These are phyloP conservation scores for Geum urbanum DNA, from an alignment of 306 rosid species.

Conservation along the genomic window DNA sequence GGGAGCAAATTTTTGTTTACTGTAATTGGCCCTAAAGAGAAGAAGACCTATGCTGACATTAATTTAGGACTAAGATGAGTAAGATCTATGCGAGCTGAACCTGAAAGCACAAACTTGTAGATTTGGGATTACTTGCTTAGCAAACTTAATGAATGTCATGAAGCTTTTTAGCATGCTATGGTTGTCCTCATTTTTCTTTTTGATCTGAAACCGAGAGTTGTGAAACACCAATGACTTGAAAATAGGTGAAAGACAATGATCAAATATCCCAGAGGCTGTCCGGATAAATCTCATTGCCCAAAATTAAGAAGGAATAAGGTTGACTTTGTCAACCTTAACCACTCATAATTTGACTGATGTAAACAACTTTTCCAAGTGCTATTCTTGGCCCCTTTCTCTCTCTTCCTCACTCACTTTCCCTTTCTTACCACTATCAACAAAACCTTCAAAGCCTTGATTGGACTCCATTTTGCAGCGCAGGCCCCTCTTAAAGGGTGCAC, in stretches of 20 bases:
- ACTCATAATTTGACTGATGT: constrained; percentile 17
- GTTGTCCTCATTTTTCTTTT: background rate
- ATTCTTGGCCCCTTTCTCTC: constrained; percentile 33
- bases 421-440: constrained; percentile 15
- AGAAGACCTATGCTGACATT: too few species aligned
- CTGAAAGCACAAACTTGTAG: too few species aligned
- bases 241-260: background rate
- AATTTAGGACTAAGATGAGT: too few species aligned
- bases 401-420: constrained; percentile 5
- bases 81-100: too few species aligned
- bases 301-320: constrained; percentile 1
- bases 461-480: constrained; percentile 24
- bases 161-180: background rate
- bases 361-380: constrained; percentile 26
- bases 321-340: constrained; percentile 44
- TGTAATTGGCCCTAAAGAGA: too few species aligned
- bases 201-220: background rate
- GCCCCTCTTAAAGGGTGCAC: constrained; percentile 45
- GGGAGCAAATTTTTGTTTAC: too few species aligned
- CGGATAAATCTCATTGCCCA: constrained; percentile 33
- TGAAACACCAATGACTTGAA: background rate
- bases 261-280: constrained; percentile 24
- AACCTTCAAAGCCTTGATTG: constrained; percentile 15
- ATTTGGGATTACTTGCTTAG: too few species aligned
- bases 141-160: background rate